These are phyloP conservation scores for Rhodotorula babjevae DNA, from an alignment of 768 basidiomycete species.

Conservation along the genomic window DNA sequence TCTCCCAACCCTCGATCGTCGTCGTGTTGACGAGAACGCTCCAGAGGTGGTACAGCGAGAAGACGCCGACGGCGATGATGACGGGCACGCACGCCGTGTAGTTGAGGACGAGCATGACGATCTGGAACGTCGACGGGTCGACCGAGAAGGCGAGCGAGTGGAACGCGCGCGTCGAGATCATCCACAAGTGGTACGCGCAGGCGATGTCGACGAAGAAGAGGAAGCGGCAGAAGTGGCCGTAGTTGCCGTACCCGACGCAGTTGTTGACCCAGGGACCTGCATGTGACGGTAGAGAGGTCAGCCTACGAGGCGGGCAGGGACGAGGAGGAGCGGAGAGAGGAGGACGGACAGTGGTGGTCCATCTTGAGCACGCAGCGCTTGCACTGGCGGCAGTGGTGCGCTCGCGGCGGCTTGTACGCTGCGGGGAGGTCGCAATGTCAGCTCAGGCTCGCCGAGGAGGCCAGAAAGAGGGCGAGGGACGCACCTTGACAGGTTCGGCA, in stretches of 20 bases:
- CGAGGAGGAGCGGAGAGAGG: slow-evolving; percentile 36
- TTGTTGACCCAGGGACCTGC: slow-evolving; percentile 69
- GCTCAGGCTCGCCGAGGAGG: not conserved
- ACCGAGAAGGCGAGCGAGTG: slow-evolving; percentile 39
- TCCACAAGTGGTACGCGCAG: slow-evolving; percentile 76
- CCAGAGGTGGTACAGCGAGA: slow-evolving; percentile 87
- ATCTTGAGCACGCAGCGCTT: slow-evolving; percentile 79
- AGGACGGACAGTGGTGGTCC: slow-evolving; percentile 54
- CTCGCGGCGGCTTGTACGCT: slow-evolving; percentile 44
- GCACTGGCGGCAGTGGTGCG: slow-evolving; percentile 90
- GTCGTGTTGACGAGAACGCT: slow-evolving; percentile 73
- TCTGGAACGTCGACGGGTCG: slow-evolving; percentile 62
- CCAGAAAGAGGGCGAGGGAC: slow-evolving; percentile 68
- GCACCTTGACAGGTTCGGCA: slow-evolving; percentile 80
- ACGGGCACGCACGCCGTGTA: slow-evolving; percentile 81
- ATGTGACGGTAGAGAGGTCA: too few species aligned
- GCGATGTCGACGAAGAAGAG: slow-evolving; percentile 87
- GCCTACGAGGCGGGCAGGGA: not conserved
- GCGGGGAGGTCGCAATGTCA: not conserved
- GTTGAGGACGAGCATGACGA: slow-evolving; percentile 83
- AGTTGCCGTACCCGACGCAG: slow-evolving; percentile 88
- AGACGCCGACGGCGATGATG: slow-evolving; percentile 75
- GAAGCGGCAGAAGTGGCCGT: slow-evolving; percentile 74
- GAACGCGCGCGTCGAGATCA: slow-evolving; percentile 57
- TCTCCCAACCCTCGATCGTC: slow-evolving; percentile 97